Evolutionary conservation across 176 grass and related monocot species (phyloP).

Genomic region (Musa itinerans): DNA sequence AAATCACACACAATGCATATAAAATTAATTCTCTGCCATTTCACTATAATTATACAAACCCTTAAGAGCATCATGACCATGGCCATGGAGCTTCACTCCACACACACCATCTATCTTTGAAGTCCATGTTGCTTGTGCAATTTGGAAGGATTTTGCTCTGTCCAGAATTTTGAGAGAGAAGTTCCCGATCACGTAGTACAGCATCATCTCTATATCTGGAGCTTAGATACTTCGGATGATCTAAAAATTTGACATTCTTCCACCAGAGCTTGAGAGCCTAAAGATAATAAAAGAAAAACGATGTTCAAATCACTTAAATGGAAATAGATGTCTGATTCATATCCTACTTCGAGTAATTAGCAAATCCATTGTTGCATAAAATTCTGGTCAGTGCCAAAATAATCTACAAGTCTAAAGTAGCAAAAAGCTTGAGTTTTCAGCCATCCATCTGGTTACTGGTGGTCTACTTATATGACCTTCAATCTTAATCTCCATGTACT

Average conservation of each 20-base stretch:
- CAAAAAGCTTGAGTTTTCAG: too few species aligned
- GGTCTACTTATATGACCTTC: too few species aligned
- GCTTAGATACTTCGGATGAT: constrained; percentile 63
- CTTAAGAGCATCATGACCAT: constrained; percentile 42
- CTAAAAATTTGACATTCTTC: constrained; percentile 76
- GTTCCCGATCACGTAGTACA: constrained; percentile 35
- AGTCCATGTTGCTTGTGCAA: not conserved
- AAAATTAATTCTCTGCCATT: too few species aligned
- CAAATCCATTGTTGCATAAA: not conserved
- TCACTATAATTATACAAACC: too few species aligned
- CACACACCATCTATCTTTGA: constrained; percentile 38
- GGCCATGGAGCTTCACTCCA: constrained; percentile 90
- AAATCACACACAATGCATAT: too few species aligned
- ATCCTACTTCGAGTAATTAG: too few species aligned
- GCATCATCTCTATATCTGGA: constrained; percentile 57
- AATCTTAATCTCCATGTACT: not conserved
- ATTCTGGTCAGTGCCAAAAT: too few species aligned
- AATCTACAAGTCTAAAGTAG: too few species aligned
- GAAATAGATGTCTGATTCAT: too few species aligned
- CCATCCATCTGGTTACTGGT: too few species aligned
- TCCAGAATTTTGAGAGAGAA: constrained; percentile 26
- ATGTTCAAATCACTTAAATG: not conserved
- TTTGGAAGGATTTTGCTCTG: constrained; percentile 12
- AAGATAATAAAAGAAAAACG: constrained; percentile 8
- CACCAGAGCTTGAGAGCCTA: constrained; percentile 78